Percentiles rank a stretch among this genome's conserved stretches.
These are phyloP conservation scores for Pseudonectria buxi DNA, from an alignment of 2,329 filamentous ascomycete genomes.

Conservation along the genomic window DNA sequence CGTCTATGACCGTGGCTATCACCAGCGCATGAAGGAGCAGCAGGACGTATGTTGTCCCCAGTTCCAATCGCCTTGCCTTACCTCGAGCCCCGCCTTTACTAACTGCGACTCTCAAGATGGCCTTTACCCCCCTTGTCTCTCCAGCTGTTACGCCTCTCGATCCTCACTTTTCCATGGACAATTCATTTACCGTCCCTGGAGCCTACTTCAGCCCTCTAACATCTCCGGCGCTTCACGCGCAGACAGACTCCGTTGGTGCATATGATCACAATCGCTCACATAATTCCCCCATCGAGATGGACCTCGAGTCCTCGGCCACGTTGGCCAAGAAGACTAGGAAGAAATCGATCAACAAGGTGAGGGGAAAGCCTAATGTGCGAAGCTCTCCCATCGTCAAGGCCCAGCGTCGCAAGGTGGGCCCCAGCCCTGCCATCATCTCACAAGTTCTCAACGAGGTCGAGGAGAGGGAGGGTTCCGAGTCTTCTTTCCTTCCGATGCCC, in stretches of 20 bases:
- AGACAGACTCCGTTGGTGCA: constrained; percentile 14
- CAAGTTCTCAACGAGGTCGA: constrained; percentile 49
- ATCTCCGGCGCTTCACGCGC: constrained; percentile 69
- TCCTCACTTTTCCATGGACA: constrained; percentile 56
- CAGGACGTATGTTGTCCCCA: constrained; percentile 47
- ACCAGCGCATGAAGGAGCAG: constrained; percentile 61
- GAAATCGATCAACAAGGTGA: constrained; percentile 45
- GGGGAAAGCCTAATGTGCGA: constrained; percentile 48
- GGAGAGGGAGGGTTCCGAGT: constrained; percentile 31
- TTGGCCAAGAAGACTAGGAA: constrained; percentile 46
- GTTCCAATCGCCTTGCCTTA: neutral
- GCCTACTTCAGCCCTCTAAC: constrained; percentile 80
- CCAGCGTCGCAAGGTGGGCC: constrained; percentile 44
- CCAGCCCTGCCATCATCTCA: constrained; percentile 50
- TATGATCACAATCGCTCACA: constrained; percentile 28
- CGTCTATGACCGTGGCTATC: constrained; percentile 57
- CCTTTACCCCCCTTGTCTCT: constrained; percentile 74
- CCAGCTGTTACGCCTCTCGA: constrained; percentile 80
- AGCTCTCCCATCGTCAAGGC: constrained; percentile 70
- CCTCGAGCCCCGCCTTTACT: constrained; percentile 6
- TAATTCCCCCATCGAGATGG: constrained; percentile 53
- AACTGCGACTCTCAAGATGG: constrained; percentile 44
- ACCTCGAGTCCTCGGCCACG: constrained; percentile 37
- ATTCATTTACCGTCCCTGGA: constrained; percentile 55
- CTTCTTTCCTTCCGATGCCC: constrained; percentile 31